Evolutionary conservation across 202 grass and related monocot species (phyloP).

Genomic region (Carex arenaria): DNA sequence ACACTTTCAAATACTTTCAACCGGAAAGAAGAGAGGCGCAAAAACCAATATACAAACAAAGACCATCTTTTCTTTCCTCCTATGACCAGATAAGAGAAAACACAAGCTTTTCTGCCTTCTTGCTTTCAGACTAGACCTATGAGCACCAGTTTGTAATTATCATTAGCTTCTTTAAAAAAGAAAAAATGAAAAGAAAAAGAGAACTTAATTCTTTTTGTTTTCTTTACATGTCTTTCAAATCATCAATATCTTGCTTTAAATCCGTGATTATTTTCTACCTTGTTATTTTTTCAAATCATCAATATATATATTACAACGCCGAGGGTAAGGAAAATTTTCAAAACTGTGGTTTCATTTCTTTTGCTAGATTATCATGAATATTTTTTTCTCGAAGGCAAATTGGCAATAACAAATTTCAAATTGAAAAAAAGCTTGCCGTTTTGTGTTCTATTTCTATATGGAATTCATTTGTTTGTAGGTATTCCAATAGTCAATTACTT

Average conservation of each 20-base stretch:
- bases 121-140: conserved; percentile 40
- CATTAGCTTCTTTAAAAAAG: conserved; percentile 37
- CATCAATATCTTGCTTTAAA: conserved; percentile 11
- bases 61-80: conserved; percentile 72
- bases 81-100: conserved; percentile 65
- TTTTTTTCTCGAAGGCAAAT: not conserved
- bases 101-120: conserved; percentile 51
- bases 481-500: not conserved
- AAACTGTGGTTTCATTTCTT: not conserved
- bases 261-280: conserved; percentile 1
- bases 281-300: conserved; percentile 14
- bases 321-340: not conserved
- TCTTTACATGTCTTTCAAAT: conserved; percentile 16
- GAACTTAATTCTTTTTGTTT: conserved; percentile 26
- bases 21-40: conserved; percentile 25
- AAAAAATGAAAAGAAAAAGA: conserved; percentile 30
- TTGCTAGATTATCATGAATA: not conserved
- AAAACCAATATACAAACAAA: conserved; percentile 62
- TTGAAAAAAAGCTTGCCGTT: not conserved
- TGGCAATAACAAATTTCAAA: not conserved
- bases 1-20: conserved; percentile 17
- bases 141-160: conserved; percentile 31
- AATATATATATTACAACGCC: not conserved
- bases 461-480: not conserved
- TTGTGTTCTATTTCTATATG: not conserved